These are phyloP conservation scores for Bothriochloa decipiens DNA, from an alignment of 176 grass and related monocot genomes.

Conservation along the genomic window DNA sequence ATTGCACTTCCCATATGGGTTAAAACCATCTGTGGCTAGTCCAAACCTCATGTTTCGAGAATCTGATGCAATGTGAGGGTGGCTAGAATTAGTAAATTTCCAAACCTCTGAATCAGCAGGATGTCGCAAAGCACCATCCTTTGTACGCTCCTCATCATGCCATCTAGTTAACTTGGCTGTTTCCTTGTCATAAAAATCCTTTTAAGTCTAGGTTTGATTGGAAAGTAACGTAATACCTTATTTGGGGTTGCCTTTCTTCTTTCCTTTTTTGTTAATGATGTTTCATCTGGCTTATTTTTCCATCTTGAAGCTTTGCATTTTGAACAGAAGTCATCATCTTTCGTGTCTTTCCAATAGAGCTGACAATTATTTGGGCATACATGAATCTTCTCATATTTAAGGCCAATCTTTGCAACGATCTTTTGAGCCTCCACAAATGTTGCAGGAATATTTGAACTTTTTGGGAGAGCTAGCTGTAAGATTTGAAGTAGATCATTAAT, in stretches of 20 bases:
- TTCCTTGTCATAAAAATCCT: conserved; percentile 14
- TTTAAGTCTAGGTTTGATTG: conserved; percentile 13
- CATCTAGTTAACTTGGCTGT: background rate
- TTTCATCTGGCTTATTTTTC: conserved; percentile 16
- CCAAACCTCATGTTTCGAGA: conserved; percentile 9
- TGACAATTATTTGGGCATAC: conserved; percentile 14
- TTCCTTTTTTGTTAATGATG: conserved; percentile 12
- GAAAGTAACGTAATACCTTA: conserved; percentile 13
- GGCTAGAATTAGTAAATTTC: background rate
- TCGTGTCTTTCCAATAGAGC: background rate
- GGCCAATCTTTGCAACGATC: conserved; percentile 5
- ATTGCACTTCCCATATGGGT: conserved; percentile 13
- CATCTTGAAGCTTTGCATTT: conserved; percentile 6
- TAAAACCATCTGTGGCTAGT: conserved; percentile 17
- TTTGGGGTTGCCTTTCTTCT: conserved; percentile 15
- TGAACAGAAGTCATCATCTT: background rate
- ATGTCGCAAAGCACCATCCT: conserved; percentile 5
- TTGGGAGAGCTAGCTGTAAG: background rate
- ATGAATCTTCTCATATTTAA: conserved; percentile 22
- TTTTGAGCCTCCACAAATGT: background rate
- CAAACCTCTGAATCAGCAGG: background rate
- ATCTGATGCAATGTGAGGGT: background rate
- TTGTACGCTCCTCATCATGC: conserved; percentile 7
- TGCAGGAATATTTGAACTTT: background rate
- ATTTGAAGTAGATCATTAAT: conserved; percentile 3